Conservation (phyloP, 2,329 filamentous ascomycete genomes). For the Paradendryphiella salina region DNA sequence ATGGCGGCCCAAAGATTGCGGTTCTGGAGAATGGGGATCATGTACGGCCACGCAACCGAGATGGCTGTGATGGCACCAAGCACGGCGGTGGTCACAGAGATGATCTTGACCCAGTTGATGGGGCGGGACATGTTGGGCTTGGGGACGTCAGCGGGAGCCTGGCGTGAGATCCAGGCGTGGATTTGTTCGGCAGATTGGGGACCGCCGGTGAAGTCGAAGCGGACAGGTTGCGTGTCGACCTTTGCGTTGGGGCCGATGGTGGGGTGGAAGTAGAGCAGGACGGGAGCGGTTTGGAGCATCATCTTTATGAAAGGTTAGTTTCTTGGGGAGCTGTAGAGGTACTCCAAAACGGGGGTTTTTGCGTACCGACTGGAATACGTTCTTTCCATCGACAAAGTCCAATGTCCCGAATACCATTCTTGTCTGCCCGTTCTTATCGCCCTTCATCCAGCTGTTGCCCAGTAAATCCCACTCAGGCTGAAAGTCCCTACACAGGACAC, state of each 20-base stretch:
- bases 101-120: constrained; percentile 80
- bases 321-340: neutral
- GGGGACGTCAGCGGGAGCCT: constrained; percentile 68
- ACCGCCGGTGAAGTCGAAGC: constrained; percentile 83
- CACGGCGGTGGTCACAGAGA: constrained; percentile 67
- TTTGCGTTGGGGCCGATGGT: constrained; percentile 80
- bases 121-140: constrained; percentile 80
- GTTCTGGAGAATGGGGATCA: constrained; percentile 81
- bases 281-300: constrained; percentile 89
- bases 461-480: constrained; percentile 93
- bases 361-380: constrained; percentile 83
- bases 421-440: constrained; percentile 73
- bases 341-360: accelerated
- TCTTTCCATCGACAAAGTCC: constrained; percentile 84
- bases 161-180: constrained; percentile 75
- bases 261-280: constrained; percentile 84
- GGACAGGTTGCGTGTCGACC: constrained; percentile 66
- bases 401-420: constrained; percentile 79
- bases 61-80: constrained; percentile 70
- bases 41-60: constrained; percentile 73
- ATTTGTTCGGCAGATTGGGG: constrained; percentile 75
- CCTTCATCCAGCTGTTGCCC: constrained; percentile 82
- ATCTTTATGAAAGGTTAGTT: constrained; percentile 60
- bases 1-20: constrained; percentile 92
- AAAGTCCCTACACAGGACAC: constrained; percentile 84